phyloP scores from a whole-genome alignment of 2,329 filamentous ascomycete genomes.

The Amauroascus verrucosus region DNA sequence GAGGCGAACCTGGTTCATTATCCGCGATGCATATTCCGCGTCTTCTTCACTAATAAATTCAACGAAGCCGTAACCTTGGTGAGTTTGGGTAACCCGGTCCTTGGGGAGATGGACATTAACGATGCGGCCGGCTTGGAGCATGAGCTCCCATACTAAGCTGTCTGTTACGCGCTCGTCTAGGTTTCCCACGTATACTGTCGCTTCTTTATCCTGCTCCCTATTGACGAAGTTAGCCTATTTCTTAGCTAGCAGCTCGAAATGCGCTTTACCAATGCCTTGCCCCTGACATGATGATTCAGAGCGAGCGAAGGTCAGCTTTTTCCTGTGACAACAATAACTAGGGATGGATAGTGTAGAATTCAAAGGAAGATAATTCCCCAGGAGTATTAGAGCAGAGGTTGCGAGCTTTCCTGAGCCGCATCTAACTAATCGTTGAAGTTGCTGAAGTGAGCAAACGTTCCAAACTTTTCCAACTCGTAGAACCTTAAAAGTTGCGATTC shows the following conservation, averaged over 20 bases:
- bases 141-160: slow-evolving; percentile 88
- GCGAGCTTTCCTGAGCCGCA: background rate
- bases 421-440: background rate
- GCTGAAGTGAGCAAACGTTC: slow-evolving; percentile 6
- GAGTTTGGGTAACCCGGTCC: slow-evolving; percentile 90
- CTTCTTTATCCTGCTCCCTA: slow-evolving; percentile 96
- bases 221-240: slow-evolving; percentile 18
- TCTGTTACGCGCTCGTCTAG: slow-evolving; percentile 93
- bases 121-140: slow-evolving; percentile 94
- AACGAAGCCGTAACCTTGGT: slow-evolving; percentile 98
- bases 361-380: too few species aligned
- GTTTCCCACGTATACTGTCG: slow-evolving; percentile 95
- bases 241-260: slow-evolving; percentile 16
- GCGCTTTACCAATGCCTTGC: slow-evolving; percentile 61
- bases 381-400: too few species aligned
- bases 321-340: background rate
- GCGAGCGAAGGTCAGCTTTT: background rate
- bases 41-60: slow-evolving; percentile 94
- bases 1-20: slow-evolving; percentile 91
- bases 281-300: slow-evolving; percentile 48
- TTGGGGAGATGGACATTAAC: slow-evolving; percentile 97
- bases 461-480: slow-evolving; percentile 9
- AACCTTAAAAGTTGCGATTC: slow-evolving; percentile 10
- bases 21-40: slow-evolving; percentile 89
- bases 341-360: background rate